phyloP scores from a whole-genome alignment of 495 filamentous ascomycete genomes.

The Tuber brumale region DNA sequence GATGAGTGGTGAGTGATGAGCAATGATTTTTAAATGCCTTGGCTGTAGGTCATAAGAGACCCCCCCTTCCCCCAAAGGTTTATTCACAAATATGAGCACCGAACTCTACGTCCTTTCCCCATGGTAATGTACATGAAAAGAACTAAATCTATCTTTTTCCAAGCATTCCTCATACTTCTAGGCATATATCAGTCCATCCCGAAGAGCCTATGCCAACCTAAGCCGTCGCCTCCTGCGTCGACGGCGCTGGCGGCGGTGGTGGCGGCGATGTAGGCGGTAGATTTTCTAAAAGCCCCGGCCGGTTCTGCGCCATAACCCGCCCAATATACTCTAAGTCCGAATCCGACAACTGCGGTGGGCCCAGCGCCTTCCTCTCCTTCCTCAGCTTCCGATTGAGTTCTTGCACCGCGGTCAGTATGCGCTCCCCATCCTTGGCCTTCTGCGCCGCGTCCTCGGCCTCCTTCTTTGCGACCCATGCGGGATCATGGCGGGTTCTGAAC shows the following conservation, averaged over 20 bases:
- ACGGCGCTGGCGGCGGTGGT: no score
- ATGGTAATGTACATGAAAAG: neutral
- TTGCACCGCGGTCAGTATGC: constrained; percentile 44
- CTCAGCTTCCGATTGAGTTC: constrained; percentile 44
- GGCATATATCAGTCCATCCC: neutral
- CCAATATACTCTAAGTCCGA: constrained; percentile 62
- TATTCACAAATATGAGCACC: neutral
- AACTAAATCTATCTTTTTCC: neutral
- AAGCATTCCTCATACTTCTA: neutral
- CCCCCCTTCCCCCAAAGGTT: neutral
- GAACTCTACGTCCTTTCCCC: neutral
- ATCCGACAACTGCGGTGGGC: constrained; percentile 49
- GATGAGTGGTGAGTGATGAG: neutral
- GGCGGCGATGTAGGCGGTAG: constrained; percentile 11
- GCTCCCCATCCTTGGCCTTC: constrained; percentile 47
- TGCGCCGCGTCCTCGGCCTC: constrained; percentile 55
- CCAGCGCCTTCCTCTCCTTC: constrained; percentile 45
- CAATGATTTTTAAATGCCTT: neutral
- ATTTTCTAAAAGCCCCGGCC: constrained; percentile 42
- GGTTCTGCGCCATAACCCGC: constrained; percentile 57
- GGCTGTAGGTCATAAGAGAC: neutral
- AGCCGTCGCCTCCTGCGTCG: constrained; percentile 9
- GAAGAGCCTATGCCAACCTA: constrained; percentile 9
- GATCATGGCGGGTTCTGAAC: constrained; percentile 75
- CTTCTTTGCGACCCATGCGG: constrained; percentile 57